Percentiles rank a stretch among this genome's conserved stretches.
These are phyloP conservation scores for Daedaleopsis sinensis DNA, from an alignment of 768 basidiomycete genomes.

Conservation along the genomic window DNA sequence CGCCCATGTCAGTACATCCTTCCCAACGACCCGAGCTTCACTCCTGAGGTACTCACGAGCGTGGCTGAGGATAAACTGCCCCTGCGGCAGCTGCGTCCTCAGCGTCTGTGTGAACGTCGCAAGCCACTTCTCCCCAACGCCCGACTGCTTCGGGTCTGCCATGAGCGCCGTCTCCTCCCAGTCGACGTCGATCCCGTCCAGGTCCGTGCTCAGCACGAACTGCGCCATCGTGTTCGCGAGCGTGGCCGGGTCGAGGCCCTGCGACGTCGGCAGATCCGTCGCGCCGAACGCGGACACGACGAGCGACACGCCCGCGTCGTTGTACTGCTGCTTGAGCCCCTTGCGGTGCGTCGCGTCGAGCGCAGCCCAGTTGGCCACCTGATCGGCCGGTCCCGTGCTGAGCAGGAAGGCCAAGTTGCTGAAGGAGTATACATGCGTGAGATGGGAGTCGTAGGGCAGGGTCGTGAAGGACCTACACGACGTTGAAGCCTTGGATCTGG, in stretches of 20 bases:
- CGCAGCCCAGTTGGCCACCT: no score
- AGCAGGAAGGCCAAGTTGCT: no score
- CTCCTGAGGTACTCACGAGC: conserved; percentile 27
- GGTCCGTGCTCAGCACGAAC: conserved; percentile 46
- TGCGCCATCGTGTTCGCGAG: conserved; percentile 47
- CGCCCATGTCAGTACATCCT: conserved; percentile 44
- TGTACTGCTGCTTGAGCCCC: conserved; percentile 49
- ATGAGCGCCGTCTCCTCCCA: conserved; percentile 61
- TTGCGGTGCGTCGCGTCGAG: no score
- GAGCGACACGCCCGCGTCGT: conserved; percentile 56
- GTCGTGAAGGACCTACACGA: conserved; percentile 11
- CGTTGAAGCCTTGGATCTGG: conserved; percentile 20
- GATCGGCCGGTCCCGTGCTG: no score
- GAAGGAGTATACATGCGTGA: no score
- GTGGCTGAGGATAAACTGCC: conserved; percentile 39
- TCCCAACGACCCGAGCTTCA: no score
- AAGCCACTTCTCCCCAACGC: conserved; percentile 52
- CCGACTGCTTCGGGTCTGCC: conserved; percentile 49
- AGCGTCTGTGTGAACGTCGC: conserved; percentile 39
- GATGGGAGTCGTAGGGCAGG: no score
- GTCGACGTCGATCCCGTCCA: conserved; percentile 60
- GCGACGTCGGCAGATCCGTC: conserved; percentile 45
- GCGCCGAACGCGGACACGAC: conserved; percentile 60
- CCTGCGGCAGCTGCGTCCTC: conserved; percentile 35
- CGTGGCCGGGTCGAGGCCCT: conserved; percentile 40